Evolutionary conservation across 2,329 filamentous ascomycete genomes (phyloP), one percentile per base, ranked within the genome.

Genomic region (Teratosphaeria pseudoeucalypti): DNA sequence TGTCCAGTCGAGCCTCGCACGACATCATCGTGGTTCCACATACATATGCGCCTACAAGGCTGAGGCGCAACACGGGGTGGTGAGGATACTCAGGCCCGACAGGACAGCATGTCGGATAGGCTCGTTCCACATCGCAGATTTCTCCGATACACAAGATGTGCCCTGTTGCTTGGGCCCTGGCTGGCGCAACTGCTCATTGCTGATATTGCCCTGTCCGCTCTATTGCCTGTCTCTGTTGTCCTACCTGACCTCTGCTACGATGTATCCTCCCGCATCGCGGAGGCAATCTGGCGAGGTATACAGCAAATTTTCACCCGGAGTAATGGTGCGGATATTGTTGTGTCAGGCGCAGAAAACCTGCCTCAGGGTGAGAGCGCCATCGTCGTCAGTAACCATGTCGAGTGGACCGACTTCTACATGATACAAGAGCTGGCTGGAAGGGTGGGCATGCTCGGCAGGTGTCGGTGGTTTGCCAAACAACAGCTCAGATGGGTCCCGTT

Each of bases 351-450:
- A 19, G 79, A 82, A 63, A 60, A 66, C 1, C 71, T 85, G 9
- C 82, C 81, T 1, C 58, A 61, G 11, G 76, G 75, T n/a, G 83
- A 86, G 71, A 83, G 79, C 29, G 83, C 82, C 58, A 79, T 86
- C 57, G 80, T 86, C 34, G 73, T 86, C 57, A 75, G 78, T 58
- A 85, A 86, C 68, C 83, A 85, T 71, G 78, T 84, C 47, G 77
- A 76, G 57, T 86, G 83, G 83, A 76, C 78, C 59, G 83, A 86
- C 70, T 85, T 86, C 67, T 86, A 85, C 73, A 79, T 85, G 76
- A 82, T 85, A 63, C 82, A 86, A 71, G 78, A 78, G 43, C 71
- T 85, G 52, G 83, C 83, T 14, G 65, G 79, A 55, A 74, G 74
- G 52, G 72, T 79, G 12, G 77, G 76, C 58, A 86, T 86, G 84